Conservation (phyloP, 192 early-diverging fungal species). For the Backusella tuberculispora region DNA sequence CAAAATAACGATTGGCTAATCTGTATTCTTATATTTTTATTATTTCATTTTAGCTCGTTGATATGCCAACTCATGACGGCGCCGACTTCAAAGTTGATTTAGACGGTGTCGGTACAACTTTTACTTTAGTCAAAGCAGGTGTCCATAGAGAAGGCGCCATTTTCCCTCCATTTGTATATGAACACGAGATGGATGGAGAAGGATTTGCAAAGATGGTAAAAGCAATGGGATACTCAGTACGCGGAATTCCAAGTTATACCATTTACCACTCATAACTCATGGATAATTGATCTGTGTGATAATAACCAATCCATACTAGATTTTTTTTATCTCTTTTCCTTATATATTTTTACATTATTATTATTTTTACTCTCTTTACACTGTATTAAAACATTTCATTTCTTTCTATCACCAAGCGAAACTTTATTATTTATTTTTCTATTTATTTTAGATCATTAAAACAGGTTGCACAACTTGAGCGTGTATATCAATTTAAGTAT, state of each 20-base stretch:
- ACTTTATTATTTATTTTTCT: not conserved
- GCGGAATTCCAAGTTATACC: conserved; percentile 62
- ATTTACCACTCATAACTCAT: conserved; percentile 49
- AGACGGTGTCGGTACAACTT: conserved; percentile 71
- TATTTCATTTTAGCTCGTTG: conserved; percentile 32
- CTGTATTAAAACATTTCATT: conserved; percentile 9
- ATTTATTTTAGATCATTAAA: not conserved
- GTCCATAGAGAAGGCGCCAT: conserved; percentile 68
- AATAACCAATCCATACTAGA: not conserved
- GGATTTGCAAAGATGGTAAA: conserved; percentile 73
- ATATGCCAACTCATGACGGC: conserved; percentile 34
- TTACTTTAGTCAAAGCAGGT: conserved; percentile 64
- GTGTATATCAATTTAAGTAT: not conserved
- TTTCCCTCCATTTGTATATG: conserved; percentile 63
- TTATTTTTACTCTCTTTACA: not conserved
- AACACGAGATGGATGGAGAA: conserved; percentile 71
- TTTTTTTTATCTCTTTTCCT: not conserved
- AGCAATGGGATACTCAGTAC: conserved; percentile 60
- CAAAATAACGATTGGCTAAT: conserved; percentile 1
- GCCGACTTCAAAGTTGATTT: conserved; percentile 44
- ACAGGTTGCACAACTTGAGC: not conserved
- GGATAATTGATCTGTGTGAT: not conserved
- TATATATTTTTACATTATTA: not conserved
- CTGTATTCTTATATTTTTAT: not conserved
- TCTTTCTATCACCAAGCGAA: not conserved